phyloP scores from a whole-genome alignment of 441 rosid genomes.

The Adansonia madagascariensis region DNA sequence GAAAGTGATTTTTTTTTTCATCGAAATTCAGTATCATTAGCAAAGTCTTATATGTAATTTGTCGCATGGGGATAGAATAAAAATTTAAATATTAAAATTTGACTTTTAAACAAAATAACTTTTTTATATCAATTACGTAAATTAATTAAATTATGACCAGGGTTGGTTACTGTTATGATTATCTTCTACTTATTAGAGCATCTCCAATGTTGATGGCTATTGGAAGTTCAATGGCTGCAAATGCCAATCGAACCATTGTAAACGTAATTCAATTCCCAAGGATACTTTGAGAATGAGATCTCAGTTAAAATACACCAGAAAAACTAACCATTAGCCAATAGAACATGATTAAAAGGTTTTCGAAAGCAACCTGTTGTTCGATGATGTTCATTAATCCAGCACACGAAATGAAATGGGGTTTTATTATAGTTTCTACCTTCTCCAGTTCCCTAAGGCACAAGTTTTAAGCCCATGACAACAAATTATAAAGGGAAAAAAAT shows the following conservation, averaged over 20 bases:
- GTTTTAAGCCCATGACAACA: background rate
- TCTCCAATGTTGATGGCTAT: background rate
- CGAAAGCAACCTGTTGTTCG: background rate
- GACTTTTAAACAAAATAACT: too few relatives aligned
- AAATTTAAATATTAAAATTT: too few relatives aligned
- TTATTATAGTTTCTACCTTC: conserved; percentile 20
- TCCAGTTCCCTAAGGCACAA: conserved; percentile 7
- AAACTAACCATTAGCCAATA: background rate
- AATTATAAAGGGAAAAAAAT: background rate
- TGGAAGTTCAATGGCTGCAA: background rate
- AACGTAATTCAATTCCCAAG: background rate
- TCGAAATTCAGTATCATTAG: too few relatives aligned
- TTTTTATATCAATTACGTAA: too few relatives aligned
- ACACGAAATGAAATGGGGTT: conserved; percentile 14
- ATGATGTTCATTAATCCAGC: conserved; percentile 15
- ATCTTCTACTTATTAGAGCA: too few relatives aligned
- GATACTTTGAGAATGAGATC: background rate
- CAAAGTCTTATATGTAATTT: too few relatives aligned
- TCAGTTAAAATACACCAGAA: background rate
- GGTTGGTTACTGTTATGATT: too few relatives aligned
- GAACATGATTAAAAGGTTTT: background rate
- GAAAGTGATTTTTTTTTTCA: too few relatives aligned
- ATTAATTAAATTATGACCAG: too few relatives aligned
- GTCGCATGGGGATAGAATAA: too few relatives aligned
- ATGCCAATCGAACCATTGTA: background rate